phyloP scores from a whole-genome alignment of 805 yeast genomes.

The Vanderwaltozyma verrucispora region DNA sequence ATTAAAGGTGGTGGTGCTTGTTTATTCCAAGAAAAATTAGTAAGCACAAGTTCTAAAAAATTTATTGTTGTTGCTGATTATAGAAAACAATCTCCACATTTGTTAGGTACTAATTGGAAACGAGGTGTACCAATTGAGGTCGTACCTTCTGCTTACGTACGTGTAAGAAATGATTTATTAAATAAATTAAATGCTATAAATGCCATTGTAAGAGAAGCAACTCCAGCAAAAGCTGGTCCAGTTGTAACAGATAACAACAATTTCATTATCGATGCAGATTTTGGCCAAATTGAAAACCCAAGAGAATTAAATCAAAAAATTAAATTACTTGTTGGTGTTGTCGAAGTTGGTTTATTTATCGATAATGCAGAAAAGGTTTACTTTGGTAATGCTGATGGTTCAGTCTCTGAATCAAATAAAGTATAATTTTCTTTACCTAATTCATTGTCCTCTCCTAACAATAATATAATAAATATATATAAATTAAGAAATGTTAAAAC shows the following conservation, averaged over 20 bases:
- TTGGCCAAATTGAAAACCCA: slow-evolving; percentile 58
- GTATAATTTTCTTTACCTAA: neutral
- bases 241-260: slow-evolving; percentile 93
- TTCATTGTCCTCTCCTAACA: neutral
- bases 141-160: slow-evolving; percentile 78
- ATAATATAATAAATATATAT: too few relatives aligned
- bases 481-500: too few relatives aligned
- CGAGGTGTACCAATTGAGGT: slow-evolving; percentile 95
- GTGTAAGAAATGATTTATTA: slow-evolving; percentile 55
- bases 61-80: slow-evolving; percentile 89
- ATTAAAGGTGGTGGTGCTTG: slow-evolving; percentile 99
- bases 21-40: slow-evolving; percentile 89
- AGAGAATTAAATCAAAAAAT: slow-evolving; percentile 49
- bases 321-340: slow-evolving; percentile 80
- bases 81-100: slow-evolving; percentile 60
- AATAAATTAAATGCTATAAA: slow-evolving; percentile 42
- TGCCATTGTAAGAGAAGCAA: slow-evolving; percentile 67
- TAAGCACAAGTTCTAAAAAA: slow-evolving; percentile 65
- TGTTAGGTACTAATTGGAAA: slow-evolving; percentile 71
- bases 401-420: slow-evolving; percentile 23
- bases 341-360: slow-evolving; percentile 87
- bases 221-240: slow-evolving; percentile 92
- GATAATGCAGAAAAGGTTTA: slow-evolving; percentile 65
- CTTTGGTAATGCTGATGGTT: slow-evolving; percentile 80
- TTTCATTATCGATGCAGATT: slow-evolving; percentile 86